Evolutionary conservation across 2,329 filamentous ascomycete genomes (phyloP).

Genomic region (Onygenales sp.): DNA sequence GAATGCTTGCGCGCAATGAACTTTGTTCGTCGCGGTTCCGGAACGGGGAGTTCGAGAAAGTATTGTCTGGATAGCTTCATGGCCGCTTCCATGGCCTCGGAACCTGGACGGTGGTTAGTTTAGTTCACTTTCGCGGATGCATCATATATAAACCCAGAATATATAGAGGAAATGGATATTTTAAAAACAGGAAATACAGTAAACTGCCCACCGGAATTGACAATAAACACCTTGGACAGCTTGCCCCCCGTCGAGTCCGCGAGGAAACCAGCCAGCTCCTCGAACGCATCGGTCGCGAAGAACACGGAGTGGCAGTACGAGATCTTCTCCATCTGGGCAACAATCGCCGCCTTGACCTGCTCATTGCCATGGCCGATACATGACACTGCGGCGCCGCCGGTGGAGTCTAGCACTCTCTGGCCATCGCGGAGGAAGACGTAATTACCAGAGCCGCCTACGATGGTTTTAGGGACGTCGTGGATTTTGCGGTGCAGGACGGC

Average conservation of each 20-base stretch:
- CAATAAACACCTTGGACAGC: slow-evolving; percentile 47
- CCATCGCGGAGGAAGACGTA: slow-evolving; percentile 47
- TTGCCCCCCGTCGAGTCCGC: slow-evolving; percentile 42
- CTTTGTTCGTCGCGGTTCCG: slow-evolving; percentile 44
- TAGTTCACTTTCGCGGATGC: neutral
- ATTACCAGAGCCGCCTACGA: slow-evolving; percentile 41
- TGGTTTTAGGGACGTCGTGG: slow-evolving; percentile 36
- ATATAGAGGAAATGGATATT: neutral
- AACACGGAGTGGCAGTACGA: slow-evolving; percentile 51
- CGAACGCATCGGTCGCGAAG: slow-evolving; percentile 46
- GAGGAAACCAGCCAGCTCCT: slow-evolving; percentile 44
- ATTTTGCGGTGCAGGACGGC: slow-evolving; percentile 46
- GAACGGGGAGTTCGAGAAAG: slow-evolving; percentile 46
- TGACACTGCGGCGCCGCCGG: slow-evolving; percentile 62
- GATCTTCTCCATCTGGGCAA: slow-evolving; percentile 48
- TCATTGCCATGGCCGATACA: slow-evolving; percentile 59
- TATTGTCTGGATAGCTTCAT: slow-evolving; percentile 61
- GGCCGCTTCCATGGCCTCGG: slow-evolving; percentile 60
- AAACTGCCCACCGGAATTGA: slow-evolving; percentile 42
- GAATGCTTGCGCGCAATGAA: slow-evolving; percentile 58
- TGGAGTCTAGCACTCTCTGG: slow-evolving; percentile 58
- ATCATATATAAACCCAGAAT: neutral
- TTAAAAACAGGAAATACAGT: neutral
- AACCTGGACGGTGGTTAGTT: slow-evolving; percentile 34
- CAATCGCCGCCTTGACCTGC: slow-evolving; percentile 51